Percentiles rank a stretch among this genome's conserved stretches.
phyloP scores from a whole-genome alignment of 768 basidiomycete species.

The Mycena indigotica region DNA sequence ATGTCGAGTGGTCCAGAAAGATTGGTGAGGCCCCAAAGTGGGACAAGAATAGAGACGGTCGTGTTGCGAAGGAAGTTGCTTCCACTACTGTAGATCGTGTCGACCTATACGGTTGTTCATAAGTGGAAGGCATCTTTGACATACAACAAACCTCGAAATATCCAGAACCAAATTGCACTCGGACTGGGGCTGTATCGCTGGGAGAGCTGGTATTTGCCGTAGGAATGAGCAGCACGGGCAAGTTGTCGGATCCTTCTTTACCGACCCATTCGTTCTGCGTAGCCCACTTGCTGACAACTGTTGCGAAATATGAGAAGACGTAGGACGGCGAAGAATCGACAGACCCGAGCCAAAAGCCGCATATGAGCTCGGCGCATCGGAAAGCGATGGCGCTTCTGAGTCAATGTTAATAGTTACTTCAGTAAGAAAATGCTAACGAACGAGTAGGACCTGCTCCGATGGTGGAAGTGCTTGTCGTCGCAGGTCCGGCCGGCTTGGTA shows the following conservation, averaged over 20 bases:
- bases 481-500: neutral
- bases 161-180: neutral
- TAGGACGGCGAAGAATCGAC: neutral
- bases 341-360: neutral
- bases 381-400: neutral
- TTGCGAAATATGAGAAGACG: neutral
- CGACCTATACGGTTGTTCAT: neutral
- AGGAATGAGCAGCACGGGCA: neutral
- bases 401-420: neutral
- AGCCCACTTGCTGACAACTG: neutral
- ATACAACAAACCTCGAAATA: neutral
- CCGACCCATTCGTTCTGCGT: neutral
- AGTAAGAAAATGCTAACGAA: neutral
- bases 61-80: neutral
- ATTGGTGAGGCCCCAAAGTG: neutral
- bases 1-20: neutral
- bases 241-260: neutral
- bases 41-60: neutral
- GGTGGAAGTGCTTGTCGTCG: neutral
- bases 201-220: neutral
- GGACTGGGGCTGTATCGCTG: neutral
- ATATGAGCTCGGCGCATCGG: neutral
- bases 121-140: neutral
- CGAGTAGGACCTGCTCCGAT: neutral
- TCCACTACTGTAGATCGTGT: neutral